These are phyloP conservation scores for Cladosporium sp. DNA, from an alignment of 2,329 filamentous ascomycete genomes.

Conservation along the genomic window DNA sequence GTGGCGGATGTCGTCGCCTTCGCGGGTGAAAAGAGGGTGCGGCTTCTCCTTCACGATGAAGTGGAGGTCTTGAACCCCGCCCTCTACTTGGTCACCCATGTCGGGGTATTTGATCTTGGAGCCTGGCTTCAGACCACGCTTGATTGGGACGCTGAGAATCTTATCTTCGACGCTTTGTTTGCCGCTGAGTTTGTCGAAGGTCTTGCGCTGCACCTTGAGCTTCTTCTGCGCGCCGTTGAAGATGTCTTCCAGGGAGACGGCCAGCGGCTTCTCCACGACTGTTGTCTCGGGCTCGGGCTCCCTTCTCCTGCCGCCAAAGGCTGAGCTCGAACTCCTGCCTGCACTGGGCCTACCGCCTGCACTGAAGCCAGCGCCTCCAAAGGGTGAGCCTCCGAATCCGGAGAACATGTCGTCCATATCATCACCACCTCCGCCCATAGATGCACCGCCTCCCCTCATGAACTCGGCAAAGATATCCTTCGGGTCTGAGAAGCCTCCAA, in stretches of 20 bases:
- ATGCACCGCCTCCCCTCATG: conserved; percentile 48
- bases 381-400: conserved; percentile 27
- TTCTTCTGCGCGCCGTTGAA: conserved; percentile 88
- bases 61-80: conserved; percentile 89
- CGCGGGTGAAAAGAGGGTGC: conserved; percentile 76
- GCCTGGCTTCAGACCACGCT: conserved; percentile 89
- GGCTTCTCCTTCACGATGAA: conserved; percentile 95
- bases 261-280: conserved; percentile 79
- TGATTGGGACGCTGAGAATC: conserved; percentile 91
- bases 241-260: conserved; percentile 80
- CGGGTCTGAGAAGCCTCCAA: conserved; percentile 71
- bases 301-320: conserved; percentile 31
- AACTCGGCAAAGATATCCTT: conserved; percentile 84
- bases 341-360: conserved; percentile 26
- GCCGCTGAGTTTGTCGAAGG: conserved; percentile 72
- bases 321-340: conserved; percentile 9
- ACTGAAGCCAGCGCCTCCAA: conserved; percentile 19
- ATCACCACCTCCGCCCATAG: conserved; percentile 36
- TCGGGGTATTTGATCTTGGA: conserved; percentile 98
- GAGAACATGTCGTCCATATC: conserved; percentile 14
- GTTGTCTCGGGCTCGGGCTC: conserved; percentile 75
- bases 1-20: conserved; percentile 80
- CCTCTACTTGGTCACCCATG: conserved; percentile 96
- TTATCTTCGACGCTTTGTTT: conserved; percentile 85
- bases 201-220: conserved; percentile 97